Base-by-base conservation (phyloP, 1,284 basidiomycete genomes). In the Malassezia cuniculi region DNA sequence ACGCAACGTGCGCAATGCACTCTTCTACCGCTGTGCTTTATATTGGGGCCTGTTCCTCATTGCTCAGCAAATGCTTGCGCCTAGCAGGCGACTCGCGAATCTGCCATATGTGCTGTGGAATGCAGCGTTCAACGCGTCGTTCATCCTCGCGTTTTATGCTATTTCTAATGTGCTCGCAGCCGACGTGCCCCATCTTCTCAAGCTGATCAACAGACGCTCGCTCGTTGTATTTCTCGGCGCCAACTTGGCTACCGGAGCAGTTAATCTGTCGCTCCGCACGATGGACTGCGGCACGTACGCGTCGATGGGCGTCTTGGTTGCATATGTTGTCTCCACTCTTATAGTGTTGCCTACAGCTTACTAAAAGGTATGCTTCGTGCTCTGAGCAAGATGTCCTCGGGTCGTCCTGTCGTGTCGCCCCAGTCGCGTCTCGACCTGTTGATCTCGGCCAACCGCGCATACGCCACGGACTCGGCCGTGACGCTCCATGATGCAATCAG, bases 21-120 rank as follows among this genome's bases (percentile, higher is more conserved):
- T 85, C 83, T 0, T 59, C 65, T n/a, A n/a, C n/a, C n/a, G n/a
- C n/a, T n/a, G n/a, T n/a, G n/a, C n/a, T n/a, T n/a, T n/a, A n/a
- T n/a, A n/a, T n/a, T n/a, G n/a, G n/a, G n/a, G n/a, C n/a, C n/a
- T n/a, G n/a, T n/a, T n/a, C n/a, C n/a, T n/a, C 34, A 60, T 55
- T 37, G 54, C 54, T 2, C 48, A 57, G 17, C 41, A 55, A 1
- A 47, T 46, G 27, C 24, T 47, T 15, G 15, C n/a, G n/a, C n/a
- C n/a, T n/a, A 8, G 14, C 18, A 33, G 10, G 29, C 25, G 14
- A 18, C 22, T 42, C 43, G 63, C 63, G 6, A 95, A 97, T 58
- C 55, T 85, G 17, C 74, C 80, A 2, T 97, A 99, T 66, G 78
- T 90, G 27, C 68, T 87, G 17, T 95, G 87, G 86, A 76, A 82